Evolutionary conservation across 805 yeast genomes (phyloP).

Genomic region (Brettanomyces bruxellensis): DNA sequence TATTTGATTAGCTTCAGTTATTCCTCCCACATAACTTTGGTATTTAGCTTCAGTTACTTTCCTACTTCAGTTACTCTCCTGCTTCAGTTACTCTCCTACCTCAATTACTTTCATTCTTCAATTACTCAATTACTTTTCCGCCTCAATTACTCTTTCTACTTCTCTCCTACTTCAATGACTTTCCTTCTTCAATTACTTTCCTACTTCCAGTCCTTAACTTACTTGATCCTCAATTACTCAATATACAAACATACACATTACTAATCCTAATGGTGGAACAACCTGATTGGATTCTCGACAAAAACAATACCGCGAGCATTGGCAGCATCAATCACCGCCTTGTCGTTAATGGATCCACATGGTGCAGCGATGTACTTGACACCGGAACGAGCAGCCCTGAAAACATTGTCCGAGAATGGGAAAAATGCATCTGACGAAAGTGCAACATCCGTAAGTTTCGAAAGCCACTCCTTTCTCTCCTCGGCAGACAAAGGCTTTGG

Average conservation of each 20-base stretch:
- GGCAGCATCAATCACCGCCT: conserved; percentile 92
- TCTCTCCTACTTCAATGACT: no score
- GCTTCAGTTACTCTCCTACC: no score
- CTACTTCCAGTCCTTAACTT: no score
- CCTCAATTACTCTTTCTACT: no score
- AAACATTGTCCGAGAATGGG: conserved; percentile 99
- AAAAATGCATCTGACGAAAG: conserved; percentile 97
- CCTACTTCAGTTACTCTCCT: no score
- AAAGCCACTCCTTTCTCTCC: conserved; percentile 85
- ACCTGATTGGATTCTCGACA: conserved; percentile 93
- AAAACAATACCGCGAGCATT: conserved; percentile 84
- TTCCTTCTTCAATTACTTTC: no score
- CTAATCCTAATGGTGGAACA: conserved; percentile 79
- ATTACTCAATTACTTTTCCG: no score
- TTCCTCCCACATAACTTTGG: no score
- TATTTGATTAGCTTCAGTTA: no score
- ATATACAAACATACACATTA: neutral
- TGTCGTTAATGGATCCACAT: conserved; percentile 95
- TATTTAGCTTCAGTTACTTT: no score
- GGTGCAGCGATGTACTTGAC: conserved; percentile 96
- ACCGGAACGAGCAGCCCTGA: conserved; percentile 95
- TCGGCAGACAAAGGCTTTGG: conserved; percentile 77
- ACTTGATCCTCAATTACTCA: no score
- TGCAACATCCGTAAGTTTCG: conserved; percentile 76
- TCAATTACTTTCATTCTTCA: no score